These are phyloP conservation scores for Moesziomyces globuligerus DNA, from an alignment of 1,284 basidiomycete genomes.

Conservation along the genomic window DNA sequence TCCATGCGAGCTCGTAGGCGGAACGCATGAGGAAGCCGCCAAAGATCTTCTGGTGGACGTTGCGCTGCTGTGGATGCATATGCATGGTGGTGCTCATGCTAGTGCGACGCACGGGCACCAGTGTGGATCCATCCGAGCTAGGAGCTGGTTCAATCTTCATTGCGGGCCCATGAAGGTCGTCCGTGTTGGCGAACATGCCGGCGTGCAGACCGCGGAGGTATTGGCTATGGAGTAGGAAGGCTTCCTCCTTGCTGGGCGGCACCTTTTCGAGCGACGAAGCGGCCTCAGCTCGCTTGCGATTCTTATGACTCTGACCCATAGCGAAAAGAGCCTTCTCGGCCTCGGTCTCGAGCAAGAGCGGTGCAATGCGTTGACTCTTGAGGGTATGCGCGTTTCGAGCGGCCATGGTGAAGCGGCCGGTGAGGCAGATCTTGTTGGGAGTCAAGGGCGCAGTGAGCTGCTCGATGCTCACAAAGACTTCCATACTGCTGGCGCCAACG, in stretches of 20 bases:
- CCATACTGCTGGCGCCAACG: constrained; percentile 65
- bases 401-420: constrained; percentile 68
- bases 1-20: constrained; percentile 68
- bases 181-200: constrained; percentile 37
- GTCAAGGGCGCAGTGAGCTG: constrained; percentile 49
- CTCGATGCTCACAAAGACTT: constrained; percentile 67
- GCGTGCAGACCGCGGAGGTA: constrained; percentile 54
- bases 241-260: constrained; percentile 67
- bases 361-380: constrained; percentile 57
- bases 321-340: constrained; percentile 62
- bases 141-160: constrained; percentile 12
- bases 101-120: constrained; percentile 59
- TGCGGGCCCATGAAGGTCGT: constrained; percentile 26
- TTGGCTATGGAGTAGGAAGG: constrained; percentile 62
- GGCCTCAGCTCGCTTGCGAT: constrained; percentile 58
- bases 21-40: constrained; percentile 58
- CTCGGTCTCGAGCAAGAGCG: constrained; percentile 53
- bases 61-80: constrained; percentile 64
- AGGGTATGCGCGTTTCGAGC: constrained; percentile 57
- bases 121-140: constrained; percentile 18
- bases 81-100: constrained; percentile 54
- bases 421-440: constrained; percentile 61
- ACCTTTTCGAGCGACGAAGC: constrained; percentile 56
- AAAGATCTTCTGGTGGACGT: constrained; percentile 59
- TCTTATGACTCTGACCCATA: constrained; percentile 65